Evolutionary conservation across 2,329 filamentous ascomycete genomes (phyloP).

Genomic region (Plenodomus biglobosus): DNA sequence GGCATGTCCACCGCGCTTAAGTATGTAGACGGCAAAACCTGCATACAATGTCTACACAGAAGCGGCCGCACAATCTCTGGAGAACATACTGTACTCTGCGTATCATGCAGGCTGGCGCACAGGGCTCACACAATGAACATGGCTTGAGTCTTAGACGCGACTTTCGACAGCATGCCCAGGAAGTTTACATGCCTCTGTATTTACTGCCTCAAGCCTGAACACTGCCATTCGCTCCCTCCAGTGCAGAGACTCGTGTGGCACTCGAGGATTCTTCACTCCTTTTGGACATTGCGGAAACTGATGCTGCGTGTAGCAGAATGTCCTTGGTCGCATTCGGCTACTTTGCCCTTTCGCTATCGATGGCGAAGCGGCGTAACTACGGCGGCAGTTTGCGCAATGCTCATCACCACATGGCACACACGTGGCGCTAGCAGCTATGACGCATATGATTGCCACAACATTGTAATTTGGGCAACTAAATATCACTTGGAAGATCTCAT

Average conservation of each 20-base stretch:
- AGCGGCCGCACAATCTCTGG: background rate
- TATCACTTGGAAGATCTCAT: background rate
- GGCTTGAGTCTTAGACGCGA: background rate
- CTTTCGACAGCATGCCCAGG: background rate
- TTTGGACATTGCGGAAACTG: too few relatives aligned
- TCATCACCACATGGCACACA: background rate
- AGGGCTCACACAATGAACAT: background rate
- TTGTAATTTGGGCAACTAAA: too few relatives aligned
- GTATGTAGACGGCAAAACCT: background rate
- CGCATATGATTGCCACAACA: background rate
- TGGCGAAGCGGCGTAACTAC: background rate
- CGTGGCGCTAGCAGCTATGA: background rate
- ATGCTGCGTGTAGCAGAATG: background rate
- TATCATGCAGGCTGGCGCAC: background rate
- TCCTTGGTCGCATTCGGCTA: background rate
- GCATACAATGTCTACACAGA: background rate
- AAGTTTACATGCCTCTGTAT: too few relatives aligned
- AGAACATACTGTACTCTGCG: background rate
- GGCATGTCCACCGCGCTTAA: too few relatives aligned
- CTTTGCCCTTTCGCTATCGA: background rate
- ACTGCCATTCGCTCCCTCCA: background rate
- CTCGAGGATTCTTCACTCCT: background rate
- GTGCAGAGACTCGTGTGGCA: background rate
- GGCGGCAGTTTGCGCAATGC: background rate
- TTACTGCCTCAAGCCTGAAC: background rate